Evolutionary conservation across 1,139 yeast species (phyloP).

Genomic region (Pichia sp.): DNA sequence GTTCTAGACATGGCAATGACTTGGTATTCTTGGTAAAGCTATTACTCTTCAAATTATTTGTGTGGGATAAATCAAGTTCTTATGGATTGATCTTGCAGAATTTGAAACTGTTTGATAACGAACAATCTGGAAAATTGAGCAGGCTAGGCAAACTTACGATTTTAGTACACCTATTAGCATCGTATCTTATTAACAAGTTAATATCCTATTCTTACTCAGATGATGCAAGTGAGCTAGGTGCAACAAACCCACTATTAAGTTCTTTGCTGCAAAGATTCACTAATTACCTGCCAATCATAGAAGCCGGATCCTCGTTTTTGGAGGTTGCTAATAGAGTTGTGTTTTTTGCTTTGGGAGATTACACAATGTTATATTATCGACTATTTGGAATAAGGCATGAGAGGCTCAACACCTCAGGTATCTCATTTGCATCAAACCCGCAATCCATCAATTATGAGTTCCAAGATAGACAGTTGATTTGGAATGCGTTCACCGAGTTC

Average conservation of each 20-base stretch:
- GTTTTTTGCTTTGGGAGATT: slow-evolving; percentile 62
- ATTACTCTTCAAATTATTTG: slow-evolving; percentile 59
- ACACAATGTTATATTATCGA: slow-evolving; percentile 57
- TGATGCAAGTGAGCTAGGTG: neutral
- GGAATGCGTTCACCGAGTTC: slow-evolving; percentile 88
- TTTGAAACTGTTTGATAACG: slow-evolving; percentile 39
- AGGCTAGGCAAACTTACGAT: slow-evolving; percentile 7
- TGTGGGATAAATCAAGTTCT: slow-evolving; percentile 70
- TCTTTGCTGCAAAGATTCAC: slow-evolving; percentile 19
- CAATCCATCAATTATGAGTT: slow-evolving; percentile 76
- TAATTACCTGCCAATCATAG: slow-evolving; percentile 43
- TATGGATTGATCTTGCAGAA: slow-evolving; percentile 76
- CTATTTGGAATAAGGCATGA: slow-evolving; percentile 54
- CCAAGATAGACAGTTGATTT: slow-evolving; percentile 80
- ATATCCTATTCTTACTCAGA: slow-evolving; percentile 45
- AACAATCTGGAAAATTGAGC: slow-evolving; percentile 4
- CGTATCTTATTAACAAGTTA: slow-evolving; percentile 47
- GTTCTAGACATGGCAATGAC: slow-evolving; percentile 53
- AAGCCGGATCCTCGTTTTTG: slow-evolving; percentile 39
- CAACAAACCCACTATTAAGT: slow-evolving; percentile 6
- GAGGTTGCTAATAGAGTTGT: slow-evolving; percentile 41
- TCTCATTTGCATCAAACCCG: slow-evolving; percentile 51
- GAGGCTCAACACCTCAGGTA: slow-evolving; percentile 39
- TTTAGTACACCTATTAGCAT: slow-evolving; percentile 41
- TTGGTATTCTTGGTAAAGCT: slow-evolving; percentile 53